Percentiles rank a stretch among this genome's conserved stretches.
phyloP scores from a whole-genome alignment of 345 rosid genomes.

The Rubroshorea leprosula region DNA sequence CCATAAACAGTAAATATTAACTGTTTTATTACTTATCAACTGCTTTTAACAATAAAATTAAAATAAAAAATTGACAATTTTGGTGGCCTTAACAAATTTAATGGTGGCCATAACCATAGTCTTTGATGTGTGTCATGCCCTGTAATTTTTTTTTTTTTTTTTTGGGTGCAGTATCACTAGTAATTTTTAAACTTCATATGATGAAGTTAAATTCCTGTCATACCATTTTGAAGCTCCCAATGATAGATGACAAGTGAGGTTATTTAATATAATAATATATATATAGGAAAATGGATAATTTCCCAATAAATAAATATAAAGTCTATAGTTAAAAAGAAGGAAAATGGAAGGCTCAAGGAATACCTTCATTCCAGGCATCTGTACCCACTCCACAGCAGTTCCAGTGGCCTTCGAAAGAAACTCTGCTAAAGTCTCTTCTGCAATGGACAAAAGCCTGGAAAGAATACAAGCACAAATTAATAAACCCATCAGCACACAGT shows the following conservation, averaged over 20 bases:
- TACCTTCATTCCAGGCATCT: conserved; percentile 99
- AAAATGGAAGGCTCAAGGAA: conserved; percentile 48
- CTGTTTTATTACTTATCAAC: too few species aligned
- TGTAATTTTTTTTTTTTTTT: too few species aligned
- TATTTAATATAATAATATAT: not conserved
- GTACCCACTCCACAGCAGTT: conserved; percentile 99
- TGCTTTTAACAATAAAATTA: too few species aligned
- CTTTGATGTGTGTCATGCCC: too few species aligned
- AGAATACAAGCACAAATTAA: conserved; percentile 22
- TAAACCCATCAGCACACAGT: conserved; percentile 15
- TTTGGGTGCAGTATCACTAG: too few species aligned
- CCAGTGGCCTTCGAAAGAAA: conserved; percentile 99
- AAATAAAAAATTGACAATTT: too few species aligned
- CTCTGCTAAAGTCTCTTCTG: conserved; percentile 98
- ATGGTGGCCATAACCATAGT: too few species aligned
- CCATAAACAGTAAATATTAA: too few species aligned
- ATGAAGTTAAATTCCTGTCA: not conserved
- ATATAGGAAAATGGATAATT: too few species aligned
- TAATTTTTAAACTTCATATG: too few species aligned
- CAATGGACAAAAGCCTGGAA: conserved; percentile 83
- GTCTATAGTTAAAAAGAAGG: conserved; percentile 15
- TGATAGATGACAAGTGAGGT: not conserved
- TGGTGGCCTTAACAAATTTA: too few species aligned
- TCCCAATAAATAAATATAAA: not conserved
- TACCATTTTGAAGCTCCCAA: not conserved